phyloP scores from a whole-genome alignment of 352 stramenopile genomes.

The Pythium dissimile region DNA sequence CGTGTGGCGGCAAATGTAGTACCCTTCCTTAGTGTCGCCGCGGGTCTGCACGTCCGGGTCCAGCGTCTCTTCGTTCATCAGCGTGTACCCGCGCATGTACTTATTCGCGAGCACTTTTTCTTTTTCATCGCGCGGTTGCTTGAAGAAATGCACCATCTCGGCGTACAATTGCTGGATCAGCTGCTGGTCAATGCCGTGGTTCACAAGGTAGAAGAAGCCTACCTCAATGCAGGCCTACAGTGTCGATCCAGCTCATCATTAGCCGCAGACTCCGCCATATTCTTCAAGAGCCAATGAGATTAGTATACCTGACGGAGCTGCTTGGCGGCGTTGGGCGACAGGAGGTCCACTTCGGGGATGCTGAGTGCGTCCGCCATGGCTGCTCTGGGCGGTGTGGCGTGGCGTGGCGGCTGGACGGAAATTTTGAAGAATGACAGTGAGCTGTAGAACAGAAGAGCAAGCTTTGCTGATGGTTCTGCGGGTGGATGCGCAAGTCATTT shows the following conservation, averaged over 20 bases:
- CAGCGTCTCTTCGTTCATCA: slow-evolving; percentile 74
- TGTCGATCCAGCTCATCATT: background rate
- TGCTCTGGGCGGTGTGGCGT: background rate
- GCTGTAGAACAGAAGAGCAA: too few species aligned
- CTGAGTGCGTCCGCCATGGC: slow-evolving; percentile 4
- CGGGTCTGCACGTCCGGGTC: slow-evolving; percentile 48
- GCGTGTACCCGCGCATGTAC: slow-evolving; percentile 72
- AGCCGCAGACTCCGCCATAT: background rate
- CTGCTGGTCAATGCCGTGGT: slow-evolving; percentile 36
- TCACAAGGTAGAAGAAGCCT: slow-evolving; percentile 70
- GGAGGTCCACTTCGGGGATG: slow-evolving; percentile 60
- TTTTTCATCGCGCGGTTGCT: slow-evolving; percentile 44
- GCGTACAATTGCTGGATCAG: slow-evolving; percentile 47
- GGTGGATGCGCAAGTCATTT: background rate
- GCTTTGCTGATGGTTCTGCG: background rate
- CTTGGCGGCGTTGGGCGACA: slow-evolving; percentile 32
- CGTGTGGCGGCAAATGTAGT: slow-evolving; percentile 74
- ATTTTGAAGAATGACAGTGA: background rate
- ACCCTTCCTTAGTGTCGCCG: slow-evolving; percentile 74
- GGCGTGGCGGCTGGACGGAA: background rate
- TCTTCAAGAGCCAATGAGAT: background rate
- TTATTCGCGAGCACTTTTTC: slow-evolving; percentile 58
- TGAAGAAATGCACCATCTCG: slow-evolving; percentile 64
- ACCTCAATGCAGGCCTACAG: slow-evolving; percentile 49
- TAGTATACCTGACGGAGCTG: slow-evolving; percentile 32